Conservation (phyloP, 805 yeast species). For the Ogataea nakhonphanomensis region DNA sequence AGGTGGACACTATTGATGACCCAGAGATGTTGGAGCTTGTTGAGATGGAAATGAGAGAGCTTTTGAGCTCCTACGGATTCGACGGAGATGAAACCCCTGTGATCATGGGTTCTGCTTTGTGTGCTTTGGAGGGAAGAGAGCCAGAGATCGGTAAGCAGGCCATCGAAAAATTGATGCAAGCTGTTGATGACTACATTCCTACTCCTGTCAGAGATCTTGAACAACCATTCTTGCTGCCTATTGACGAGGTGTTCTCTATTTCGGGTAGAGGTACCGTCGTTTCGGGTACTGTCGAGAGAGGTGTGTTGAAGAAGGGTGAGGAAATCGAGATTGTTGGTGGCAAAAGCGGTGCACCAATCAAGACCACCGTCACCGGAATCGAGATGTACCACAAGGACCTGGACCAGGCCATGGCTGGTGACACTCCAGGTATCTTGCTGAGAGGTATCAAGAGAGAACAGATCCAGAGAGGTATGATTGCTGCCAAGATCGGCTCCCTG, state of each 20-base stretch:
- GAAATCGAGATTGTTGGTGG: slow-evolving; percentile 96
- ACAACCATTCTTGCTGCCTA: slow-evolving; percentile 94
- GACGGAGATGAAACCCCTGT: slow-evolving; percentile 99
- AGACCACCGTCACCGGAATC: slow-evolving; percentile 95
- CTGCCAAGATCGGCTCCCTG: slow-evolving; percentile 88
- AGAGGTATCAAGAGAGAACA: slow-evolving; percentile 99
- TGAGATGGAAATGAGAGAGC: slow-evolving; percentile 99
- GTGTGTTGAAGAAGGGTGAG: slow-evolving; percentile 95
- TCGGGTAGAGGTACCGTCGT: slow-evolving; percentile 99
- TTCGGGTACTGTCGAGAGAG: slow-evolving; percentile 99
- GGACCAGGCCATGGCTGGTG: slow-evolving; percentile 98
- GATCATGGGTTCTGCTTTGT: slow-evolving; percentile 96
- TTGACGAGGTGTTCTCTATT: slow-evolving; percentile 95
- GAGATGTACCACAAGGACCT: slow-evolving; percentile 99
- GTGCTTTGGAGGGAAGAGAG: slow-evolving; percentile 84
- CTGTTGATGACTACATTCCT: slow-evolving; percentile 93
- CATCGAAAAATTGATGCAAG: slow-evolving; percentile 77
- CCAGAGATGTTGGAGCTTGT: slow-evolving; percentile 99
- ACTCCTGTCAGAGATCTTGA: slow-evolving; percentile 96
- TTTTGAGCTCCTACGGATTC: slow-evolving; percentile 84
- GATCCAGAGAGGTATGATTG: slow-evolving; percentile 94
- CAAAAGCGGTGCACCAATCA: slow-evolving; percentile 71
- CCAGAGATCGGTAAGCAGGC: slow-evolving; percentile 93
- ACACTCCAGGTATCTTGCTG: slow-evolving; percentile 94
- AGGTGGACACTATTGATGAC: slow-evolving; percentile 96